These are phyloP conservation scores for Atalantia buxifolia DNA, from an alignment of 345 rosid genomes.

Conservation along the genomic window DNA sequence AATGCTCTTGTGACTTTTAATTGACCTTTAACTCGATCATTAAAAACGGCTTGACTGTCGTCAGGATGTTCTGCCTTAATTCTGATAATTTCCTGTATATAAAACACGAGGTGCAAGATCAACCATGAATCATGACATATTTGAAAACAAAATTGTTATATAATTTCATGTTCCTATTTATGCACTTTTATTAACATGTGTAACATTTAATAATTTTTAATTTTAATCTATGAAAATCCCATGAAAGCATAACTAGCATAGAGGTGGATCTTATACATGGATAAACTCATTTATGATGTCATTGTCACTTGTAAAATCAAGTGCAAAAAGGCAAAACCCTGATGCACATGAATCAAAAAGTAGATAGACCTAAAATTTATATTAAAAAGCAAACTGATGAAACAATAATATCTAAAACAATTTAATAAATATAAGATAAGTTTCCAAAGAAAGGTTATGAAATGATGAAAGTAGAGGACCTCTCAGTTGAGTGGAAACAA, in stretches of 20 bases:
- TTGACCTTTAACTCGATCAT: slow-evolving; percentile 93
- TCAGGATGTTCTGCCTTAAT: slow-evolving; percentile 84
- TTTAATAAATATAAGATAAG: neutral
- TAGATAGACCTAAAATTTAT: neutral
- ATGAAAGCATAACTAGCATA: neutral
- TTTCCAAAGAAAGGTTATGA: neutral
- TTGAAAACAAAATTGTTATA: neutral
- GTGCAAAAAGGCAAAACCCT: neutral
- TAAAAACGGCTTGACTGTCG: slow-evolving; percentile 71
- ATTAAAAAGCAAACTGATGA: neutral
- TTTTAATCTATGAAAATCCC: neutral
- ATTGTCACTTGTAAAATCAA: neutral
- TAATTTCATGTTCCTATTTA: neutral
- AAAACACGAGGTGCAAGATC: slow-evolving; percentile 12
- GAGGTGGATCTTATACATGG: neutral
- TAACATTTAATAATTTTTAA: neutral
- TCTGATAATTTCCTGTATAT: slow-evolving; percentile 73
- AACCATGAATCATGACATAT: slow-evolving; percentile 4
- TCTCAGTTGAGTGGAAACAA: slow-evolving; percentile 16
- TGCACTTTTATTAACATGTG: neutral
- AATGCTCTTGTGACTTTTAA: slow-evolving; percentile 93
- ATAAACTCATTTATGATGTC: neutral
- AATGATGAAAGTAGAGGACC: slow-evolving; percentile 7
- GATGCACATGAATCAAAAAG: neutral
- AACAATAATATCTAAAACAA: neutral